Percentiles rank a stretch among this genome's conserved stretches.
Evolutionary conservation across 768 basidiomycete genomes (phyloP).

Genomic region (Leccinellum luteum): DNA sequence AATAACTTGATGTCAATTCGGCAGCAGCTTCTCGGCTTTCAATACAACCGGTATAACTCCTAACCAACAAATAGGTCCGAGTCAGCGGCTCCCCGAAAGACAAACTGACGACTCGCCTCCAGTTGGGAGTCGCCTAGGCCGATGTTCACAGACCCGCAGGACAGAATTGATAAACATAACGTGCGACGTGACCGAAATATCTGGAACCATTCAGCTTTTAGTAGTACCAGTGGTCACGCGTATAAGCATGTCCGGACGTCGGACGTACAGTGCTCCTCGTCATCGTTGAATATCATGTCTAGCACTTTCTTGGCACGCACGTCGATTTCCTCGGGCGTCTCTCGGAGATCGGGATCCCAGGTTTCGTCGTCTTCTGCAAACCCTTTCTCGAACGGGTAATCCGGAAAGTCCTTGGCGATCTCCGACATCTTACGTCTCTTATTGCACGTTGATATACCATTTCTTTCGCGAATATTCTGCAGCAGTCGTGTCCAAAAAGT

Average conservation of each 20-base stretch:
- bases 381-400: slow-evolving; percentile 51
- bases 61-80: background rate
- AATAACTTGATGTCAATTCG: slow-evolving; percentile 13
- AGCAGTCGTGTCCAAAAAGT: too few relatives aligned
- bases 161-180: slow-evolving; percentile 59
- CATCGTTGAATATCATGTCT: slow-evolving; percentile 51
- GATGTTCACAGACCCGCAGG: slow-evolving; percentile 45
- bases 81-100: slow-evolving; percentile 2
- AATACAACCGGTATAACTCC: slow-evolving; percentile 27
- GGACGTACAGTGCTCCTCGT: slow-evolving; percentile 46
- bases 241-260: background rate
- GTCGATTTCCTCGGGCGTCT: slow-evolving; percentile 40
- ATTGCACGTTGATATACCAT: slow-evolving; percentile 72
- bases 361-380: slow-evolving; percentile 65
- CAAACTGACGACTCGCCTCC: slow-evolving; percentile 49
- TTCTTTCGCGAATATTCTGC: slow-evolving; percentile 70
- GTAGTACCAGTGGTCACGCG: background rate
- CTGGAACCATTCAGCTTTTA: slow-evolving; percentile 32
- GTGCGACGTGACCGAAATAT: slow-evolving; percentile 67
- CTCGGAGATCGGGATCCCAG: slow-evolving; percentile 55
- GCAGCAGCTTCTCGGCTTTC: slow-evolving; percentile 10
- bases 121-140: slow-evolving; percentile 48
- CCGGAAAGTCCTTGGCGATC: slow-evolving; percentile 47
- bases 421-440: slow-evolving; percentile 49
- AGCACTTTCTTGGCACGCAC: slow-evolving; percentile 35